Base-by-base conservation (phyloP, 108 stramenopile genomes). In the Cyclotella distinguenda region DNA sequence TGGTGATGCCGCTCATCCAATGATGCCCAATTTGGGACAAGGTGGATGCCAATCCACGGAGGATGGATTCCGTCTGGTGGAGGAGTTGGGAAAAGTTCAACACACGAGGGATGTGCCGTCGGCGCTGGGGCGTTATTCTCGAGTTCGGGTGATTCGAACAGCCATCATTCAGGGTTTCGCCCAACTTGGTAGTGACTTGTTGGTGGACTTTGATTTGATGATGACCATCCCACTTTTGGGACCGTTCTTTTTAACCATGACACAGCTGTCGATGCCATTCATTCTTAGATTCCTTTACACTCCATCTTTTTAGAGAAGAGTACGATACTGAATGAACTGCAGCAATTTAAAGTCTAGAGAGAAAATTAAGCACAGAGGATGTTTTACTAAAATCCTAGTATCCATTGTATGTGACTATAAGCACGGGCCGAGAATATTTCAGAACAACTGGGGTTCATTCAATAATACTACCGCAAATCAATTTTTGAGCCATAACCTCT, bases 41-140 rank as follows among this genome's bases (percentile, higher is more conserved):
- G 97, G 97, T 1, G 97, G 96, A 30, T 97, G 97, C 69, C 96
- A 97, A 78, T 88, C 95, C 12, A 96, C 95, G 15, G 96, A 98
- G 82, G 97, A 98, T 80, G 94, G 95, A 43, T 98, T 83, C 73
- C 84, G 95, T 39, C 81, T 98, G 16, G 86, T 85, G 12, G 89
- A 97, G 61, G 91, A 96, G 82, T 84, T 98, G 60, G 82, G 78
- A 21, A 82, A 64, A 9, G 93, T 95, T 19, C 77, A 75, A 47
- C 82, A 87, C 67, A 91, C 90, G 11, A 80, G 60, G 38, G 80
- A 92, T 34, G 82, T 91, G 28, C 74, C 84, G 28, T 48, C 80
- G 32, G 86, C 84, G 4, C 74, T 95, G 21, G 79, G 78, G 0
- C 69, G 69, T 27, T 95, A 95, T 72, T 90, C 80, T 21, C 66